Evolutionary conservation across 768 basidiomycete genomes (phyloP).

Genomic region (Calocera viscosa): DNA sequence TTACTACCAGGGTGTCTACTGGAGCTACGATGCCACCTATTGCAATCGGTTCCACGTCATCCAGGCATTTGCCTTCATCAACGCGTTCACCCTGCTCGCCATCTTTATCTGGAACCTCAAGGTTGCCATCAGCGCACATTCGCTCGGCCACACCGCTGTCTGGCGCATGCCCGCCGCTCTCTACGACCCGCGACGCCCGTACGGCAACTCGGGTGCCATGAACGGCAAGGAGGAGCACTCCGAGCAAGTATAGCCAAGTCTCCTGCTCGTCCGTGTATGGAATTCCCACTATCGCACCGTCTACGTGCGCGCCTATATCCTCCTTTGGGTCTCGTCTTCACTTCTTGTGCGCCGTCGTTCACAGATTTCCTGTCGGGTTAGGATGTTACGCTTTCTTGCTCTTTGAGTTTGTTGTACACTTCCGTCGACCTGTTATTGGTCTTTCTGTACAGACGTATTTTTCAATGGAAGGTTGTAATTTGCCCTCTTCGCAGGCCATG

Average conservation of each 20-base stretch:
- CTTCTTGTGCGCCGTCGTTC: not conserved
- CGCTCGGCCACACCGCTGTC: not conserved
- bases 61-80: not conserved
- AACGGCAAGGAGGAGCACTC: slow-evolving; percentile 1
- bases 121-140: slow-evolving; percentile 5
- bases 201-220: slow-evolving; percentile 1
- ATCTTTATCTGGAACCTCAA: slow-evolving; percentile 8
- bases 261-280: not conserved
- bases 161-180: not conserved
- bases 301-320: not conserved
- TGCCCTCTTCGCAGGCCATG: not conserved
- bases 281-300: not conserved
- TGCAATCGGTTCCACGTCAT: slow-evolving; percentile 1
- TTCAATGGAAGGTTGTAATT: slow-evolving; percentile 5
- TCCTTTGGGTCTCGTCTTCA: not conserved
- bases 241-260: not conserved
- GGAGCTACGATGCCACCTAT: slow-evolving; percentile 1
- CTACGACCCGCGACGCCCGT: slow-evolving; percentile 1
- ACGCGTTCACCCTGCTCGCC: not conserved
- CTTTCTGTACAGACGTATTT: slow-evolving; percentile 8
- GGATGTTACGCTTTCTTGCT: slow-evolving; percentile 8
- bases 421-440: not conserved
- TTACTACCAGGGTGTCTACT: slow-evolving; percentile 8
- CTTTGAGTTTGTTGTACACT: slow-evolving; percentile 7
- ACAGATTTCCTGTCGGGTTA: slow-evolving; percentile 1